Conservation (phyloP, 176 grass and related monocot genomes). For the Carex myosuroides region DNA sequence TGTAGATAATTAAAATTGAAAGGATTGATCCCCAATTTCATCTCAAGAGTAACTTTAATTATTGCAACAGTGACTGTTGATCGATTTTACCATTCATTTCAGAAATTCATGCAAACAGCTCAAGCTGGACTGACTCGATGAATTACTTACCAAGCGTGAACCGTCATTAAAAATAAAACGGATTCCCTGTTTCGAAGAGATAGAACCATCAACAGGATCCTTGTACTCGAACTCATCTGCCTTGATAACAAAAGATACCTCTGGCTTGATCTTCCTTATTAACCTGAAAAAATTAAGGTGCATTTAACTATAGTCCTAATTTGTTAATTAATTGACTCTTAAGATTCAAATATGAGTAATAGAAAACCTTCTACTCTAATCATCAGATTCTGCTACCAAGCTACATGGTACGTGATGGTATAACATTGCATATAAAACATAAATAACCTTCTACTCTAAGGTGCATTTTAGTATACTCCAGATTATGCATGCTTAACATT, state of each 20-base stretch:
- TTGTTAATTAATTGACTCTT: background rate
- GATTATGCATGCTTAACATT: background rate
- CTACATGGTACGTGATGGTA: too few relatives aligned
- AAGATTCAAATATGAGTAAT: background rate
- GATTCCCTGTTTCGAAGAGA: conserved; percentile 90
- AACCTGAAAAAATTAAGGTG: conserved; percentile 41
- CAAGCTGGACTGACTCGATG: background rate
- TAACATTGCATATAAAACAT: too few relatives aligned
- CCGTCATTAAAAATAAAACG: conserved; percentile 87
- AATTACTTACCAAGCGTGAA: conserved; percentile 64
- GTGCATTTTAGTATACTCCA: background rate
- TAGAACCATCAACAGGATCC: conserved; percentile 94
- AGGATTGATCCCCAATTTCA: too few relatives aligned
- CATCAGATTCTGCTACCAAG: background rate
- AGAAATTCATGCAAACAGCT: background rate
- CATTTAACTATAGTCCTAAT: background rate
- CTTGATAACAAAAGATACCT: conserved; percentile 58
- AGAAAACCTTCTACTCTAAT: background rate
- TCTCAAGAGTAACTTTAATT: background rate
- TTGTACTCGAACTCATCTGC: conserved; percentile 97
- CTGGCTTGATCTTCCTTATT: conserved; percentile 60
- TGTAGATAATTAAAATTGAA: too few relatives aligned
- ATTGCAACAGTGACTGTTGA: background rate
- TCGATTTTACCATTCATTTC: background rate
- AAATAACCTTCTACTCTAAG: too few relatives aligned